Base-by-base conservation (phyloP, 352 stramenopile genomes). In the Phytophthora lateralis region DNA sequence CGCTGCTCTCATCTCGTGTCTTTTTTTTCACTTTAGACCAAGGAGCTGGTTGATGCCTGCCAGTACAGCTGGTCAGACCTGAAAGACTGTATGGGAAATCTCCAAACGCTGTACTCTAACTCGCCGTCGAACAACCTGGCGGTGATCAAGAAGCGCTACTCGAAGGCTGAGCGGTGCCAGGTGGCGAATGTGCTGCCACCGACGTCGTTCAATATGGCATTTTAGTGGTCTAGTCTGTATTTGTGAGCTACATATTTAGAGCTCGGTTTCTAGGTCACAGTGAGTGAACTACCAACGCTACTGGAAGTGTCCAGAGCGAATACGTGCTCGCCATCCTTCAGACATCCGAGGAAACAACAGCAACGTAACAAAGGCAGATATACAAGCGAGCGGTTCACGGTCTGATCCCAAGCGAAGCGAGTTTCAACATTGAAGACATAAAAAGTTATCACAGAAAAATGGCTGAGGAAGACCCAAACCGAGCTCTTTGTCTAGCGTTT, bases 121-220 rank as follows among this genome's bases (percentile, higher is more conserved):
- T 91, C 86, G 18, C 84, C 85, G 51, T 88, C 82, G 17, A 91
- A 91, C 72, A 90, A 89, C 46, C 55, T 95, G 48, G 83, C 84
- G 26, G 86, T 95, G 55, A 93, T 95, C 65, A 93, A 93, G 71
- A 95, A 95, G 66, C 84, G 86, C 49, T 95, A 95, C 78, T 93
- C 86, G 30, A 93, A 93, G 57, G 76, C 85, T 26, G 86, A 95
- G 52, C 65, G 86, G 29, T 90, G 79, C 66, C 80, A 95, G 65
- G 86, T 95, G 44, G 85, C 85, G 24, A 73, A 73, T 42, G 75
- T 93, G 34, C 61, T 91, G 21, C 86, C 86, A 14, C 86, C 86
- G 12, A 75, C 80, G 15, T 80, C 70, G 44, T 95, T 91, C 68
- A 93, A 75, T 66, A 92, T 95, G 84, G 76, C 82, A 56, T 95